These are phyloP conservation scores for Sporothrix humicola DNA, from an alignment of 2,329 filamentous ascomycete genomes.

Conservation along the genomic window DNA sequence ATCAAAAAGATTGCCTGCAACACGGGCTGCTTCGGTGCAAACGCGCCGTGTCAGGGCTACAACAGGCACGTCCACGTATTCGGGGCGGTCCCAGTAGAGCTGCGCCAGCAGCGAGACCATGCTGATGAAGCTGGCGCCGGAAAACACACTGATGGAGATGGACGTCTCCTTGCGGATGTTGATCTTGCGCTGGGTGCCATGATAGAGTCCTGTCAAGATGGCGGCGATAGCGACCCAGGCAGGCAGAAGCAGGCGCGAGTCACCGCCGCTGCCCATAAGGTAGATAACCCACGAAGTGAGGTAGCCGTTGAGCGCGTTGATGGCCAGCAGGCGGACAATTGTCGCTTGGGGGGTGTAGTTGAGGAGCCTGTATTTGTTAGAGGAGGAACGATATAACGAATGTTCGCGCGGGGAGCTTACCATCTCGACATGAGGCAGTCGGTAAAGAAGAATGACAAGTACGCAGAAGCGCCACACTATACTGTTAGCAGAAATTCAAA, in stretches of 20 bases:
- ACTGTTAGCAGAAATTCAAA: conserved; percentile 30
- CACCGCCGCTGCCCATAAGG: conserved; percentile 70
- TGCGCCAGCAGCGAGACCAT: conserved; percentile 73
- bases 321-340: conserved; percentile 77
- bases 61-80: conserved; percentile 66
- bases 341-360: conserved; percentile 84
- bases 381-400: background rate
- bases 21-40: conserved; percentile 32
- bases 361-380: conserved; percentile 64
- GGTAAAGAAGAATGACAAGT: conserved; percentile 81
- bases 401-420: conserved; percentile 49
- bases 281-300: conserved; percentile 74
- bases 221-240: conserved; percentile 81
- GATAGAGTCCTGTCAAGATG: conserved; percentile 74
- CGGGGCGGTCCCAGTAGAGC: conserved; percentile 65
- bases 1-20: conserved; percentile 37
- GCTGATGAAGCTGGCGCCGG: conserved; percentile 75
- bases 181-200: conserved; percentile 77
- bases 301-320: conserved; percentile 76
- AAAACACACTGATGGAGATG: conserved; percentile 78
- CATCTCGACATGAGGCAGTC: conserved; percentile 85
- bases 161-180: conserved; percentile 80
- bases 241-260: conserved; percentile 72
- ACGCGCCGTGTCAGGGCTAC: conserved; percentile 50
- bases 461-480: conserved; percentile 76